Evolutionary conservation across 208 protist species (phyloP).

Genomic region (Leishmania gerbilli): DNA sequence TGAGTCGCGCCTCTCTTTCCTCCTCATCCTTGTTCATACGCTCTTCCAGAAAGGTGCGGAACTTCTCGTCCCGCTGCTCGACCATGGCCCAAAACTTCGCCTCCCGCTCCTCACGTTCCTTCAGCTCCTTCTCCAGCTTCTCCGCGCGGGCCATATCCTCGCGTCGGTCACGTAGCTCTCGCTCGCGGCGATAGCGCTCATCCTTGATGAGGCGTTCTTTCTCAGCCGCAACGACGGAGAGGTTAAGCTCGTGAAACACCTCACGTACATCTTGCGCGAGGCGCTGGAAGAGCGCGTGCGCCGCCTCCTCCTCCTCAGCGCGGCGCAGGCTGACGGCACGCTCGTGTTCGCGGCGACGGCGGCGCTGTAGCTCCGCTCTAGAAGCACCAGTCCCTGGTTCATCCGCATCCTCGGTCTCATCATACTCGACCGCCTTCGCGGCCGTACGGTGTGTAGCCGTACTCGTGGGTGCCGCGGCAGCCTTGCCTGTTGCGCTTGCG

Average conservation of each 20-base stretch:
- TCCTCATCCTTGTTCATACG: slow-evolving; percentile 69
- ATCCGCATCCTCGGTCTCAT: slow-evolving; percentile 6
- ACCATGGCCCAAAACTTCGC: slow-evolving; percentile 66
- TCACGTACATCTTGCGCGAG: slow-evolving; percentile 89
- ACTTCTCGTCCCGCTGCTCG: slow-evolving; percentile 74
- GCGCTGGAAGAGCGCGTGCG: slow-evolving; percentile 79
- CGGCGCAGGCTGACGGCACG: slow-evolving; percentile 61
- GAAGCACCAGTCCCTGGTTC: background rate
- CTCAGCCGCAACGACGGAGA: slow-evolving; percentile 89
- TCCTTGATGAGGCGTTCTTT: slow-evolving; percentile 92
- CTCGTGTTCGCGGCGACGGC: slow-evolving; percentile 74
- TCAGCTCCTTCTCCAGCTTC: slow-evolving; percentile 67
- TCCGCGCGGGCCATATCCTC: slow-evolving; percentile 69
- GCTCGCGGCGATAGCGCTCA: slow-evolving; percentile 88
- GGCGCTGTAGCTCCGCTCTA: slow-evolving; percentile 54
- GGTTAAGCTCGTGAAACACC: slow-evolving; percentile 91
- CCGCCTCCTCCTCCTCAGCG: slow-evolving; percentile 81
- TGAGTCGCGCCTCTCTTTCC: slow-evolving; percentile 77
- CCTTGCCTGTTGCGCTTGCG: slow-evolving; percentile 2
- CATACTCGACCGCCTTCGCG: slow-evolving; percentile 13
- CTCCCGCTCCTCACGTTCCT: slow-evolving; percentile 78
- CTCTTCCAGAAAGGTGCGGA: slow-evolving; percentile 51
- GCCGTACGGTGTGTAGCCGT: slow-evolving; percentile 2
- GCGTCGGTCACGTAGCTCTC: slow-evolving; percentile 68
- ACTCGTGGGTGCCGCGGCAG: slow-evolving; percentile 6